phyloP scores from a whole-genome alignment of 1,284 basidiomycete species.

The Melampsora americana region DNA sequence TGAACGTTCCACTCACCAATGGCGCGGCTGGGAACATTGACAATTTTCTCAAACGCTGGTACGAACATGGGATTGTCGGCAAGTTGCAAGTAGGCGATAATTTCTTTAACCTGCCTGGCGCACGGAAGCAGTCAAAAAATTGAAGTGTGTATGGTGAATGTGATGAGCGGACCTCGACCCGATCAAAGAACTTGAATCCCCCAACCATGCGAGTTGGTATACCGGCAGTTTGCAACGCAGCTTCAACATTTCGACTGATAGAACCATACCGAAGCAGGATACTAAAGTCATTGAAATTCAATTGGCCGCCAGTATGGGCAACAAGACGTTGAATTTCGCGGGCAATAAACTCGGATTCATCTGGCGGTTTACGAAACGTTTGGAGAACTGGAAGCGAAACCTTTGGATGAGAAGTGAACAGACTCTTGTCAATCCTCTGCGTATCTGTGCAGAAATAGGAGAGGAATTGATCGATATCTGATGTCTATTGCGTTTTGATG shows the following conservation, averaged over 20 bases:
- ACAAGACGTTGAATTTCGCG: slow-evolving; percentile 74
- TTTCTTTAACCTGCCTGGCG: slow-evolving; percentile 66
- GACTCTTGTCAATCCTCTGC: slow-evolving; percentile 69
- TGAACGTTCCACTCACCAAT: slow-evolving; percentile 74
- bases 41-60: slow-evolving; percentile 72
- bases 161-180: slow-evolving; percentile 61
- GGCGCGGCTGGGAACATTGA: slow-evolving; percentile 71
- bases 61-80: slow-evolving; percentile 75
- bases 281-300: slow-evolving; percentile 73
- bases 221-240: slow-evolving; percentile 69
- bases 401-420: slow-evolving; percentile 68
- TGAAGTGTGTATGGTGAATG: neutral
- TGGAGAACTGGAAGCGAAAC: slow-evolving; percentile 62
- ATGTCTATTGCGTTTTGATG: neutral
- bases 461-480: slow-evolving; percentile 17
- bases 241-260: slow-evolving; percentile 73
- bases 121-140: neutral
- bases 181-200: slow-evolving; percentile 83
- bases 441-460: slow-evolving; percentile 59
- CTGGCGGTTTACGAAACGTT: slow-evolving; percentile 56
- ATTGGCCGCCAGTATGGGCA: slow-evolving; percentile 68
- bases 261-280: slow-evolving; percentile 80
- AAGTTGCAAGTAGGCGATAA: slow-evolving; percentile 81
- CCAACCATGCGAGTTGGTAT: slow-evolving; percentile 75
- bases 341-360: slow-evolving; percentile 71